Evolutionary conservation across 257 asterid species (phyloP).

Genomic region (Plantago major): DNA sequence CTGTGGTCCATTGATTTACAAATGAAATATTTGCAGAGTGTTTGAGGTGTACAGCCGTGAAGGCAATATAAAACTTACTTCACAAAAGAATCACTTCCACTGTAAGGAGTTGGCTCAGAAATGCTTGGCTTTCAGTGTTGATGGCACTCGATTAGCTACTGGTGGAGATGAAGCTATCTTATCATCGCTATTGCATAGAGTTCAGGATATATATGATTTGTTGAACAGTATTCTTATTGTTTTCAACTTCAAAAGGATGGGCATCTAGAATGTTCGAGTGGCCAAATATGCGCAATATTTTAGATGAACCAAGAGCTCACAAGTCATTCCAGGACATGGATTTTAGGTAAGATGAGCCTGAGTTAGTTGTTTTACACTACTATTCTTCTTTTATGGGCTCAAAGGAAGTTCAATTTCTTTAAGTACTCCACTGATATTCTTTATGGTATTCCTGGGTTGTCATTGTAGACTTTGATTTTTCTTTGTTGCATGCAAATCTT

Average conservation of each 20-base stretch:
- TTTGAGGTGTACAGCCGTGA: constrained; percentile 56
- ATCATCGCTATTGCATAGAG: constrained; percentile 9
- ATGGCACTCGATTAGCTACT: constrained; percentile 85
- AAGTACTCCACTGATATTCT: too few relatives aligned
- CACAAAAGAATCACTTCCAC: constrained; percentile 56
- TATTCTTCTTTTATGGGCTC: background rate
- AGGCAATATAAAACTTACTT: constrained; percentile 44
- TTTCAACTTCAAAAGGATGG: constrained; percentile 65
- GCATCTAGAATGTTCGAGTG: constrained; percentile 81
- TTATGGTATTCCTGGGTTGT: too few relatives aligned
- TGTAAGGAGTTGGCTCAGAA: constrained; percentile 74
- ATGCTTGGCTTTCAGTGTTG: constrained; percentile 86
- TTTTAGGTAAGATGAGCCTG: constrained; percentile 57
- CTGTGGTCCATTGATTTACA: background rate
- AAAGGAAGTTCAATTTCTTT: background rate
- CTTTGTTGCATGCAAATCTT: too few relatives aligned
- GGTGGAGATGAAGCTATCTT: constrained; percentile 76
- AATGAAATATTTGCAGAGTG: constrained; percentile 41
- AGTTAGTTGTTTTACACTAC: background rate
- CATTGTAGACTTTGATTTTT: too few relatives aligned
- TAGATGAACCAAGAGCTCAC: constrained; percentile 93
- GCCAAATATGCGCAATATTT: constrained; percentile 66
- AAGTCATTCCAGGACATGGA: constrained; percentile 95
- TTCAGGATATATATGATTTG: constrained; percentile 6
- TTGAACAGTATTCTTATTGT: constrained; percentile 2